A percentile compares a stretch with the other conserved stretches of the same genome.
phyloP scores from a whole-genome alignment of 225 moss, liverwort and hornwort species.

The Pleurozium schreberi region DNA sequence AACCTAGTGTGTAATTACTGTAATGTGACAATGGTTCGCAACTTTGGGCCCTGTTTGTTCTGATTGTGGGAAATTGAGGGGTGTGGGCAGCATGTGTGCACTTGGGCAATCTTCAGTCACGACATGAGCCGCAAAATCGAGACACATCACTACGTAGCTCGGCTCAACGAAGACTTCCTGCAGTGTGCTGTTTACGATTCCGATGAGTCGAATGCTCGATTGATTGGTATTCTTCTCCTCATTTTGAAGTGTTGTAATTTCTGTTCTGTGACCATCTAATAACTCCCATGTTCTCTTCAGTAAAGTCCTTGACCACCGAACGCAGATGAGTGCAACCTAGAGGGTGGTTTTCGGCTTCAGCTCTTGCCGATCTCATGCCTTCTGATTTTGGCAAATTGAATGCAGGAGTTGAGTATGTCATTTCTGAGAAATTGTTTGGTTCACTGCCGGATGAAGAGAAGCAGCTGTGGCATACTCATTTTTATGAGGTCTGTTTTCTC shows the following conservation, averaged over 20 bases:
- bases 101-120: constrained; percentile 51
- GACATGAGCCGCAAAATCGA: constrained; percentile 57
- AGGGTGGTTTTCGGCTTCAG: background rate
- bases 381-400: background rate
- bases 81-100: constrained; percentile 38
- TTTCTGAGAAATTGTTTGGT: constrained; percentile 46
- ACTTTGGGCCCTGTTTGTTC: no score
- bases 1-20: background rate
- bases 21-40: background rate
- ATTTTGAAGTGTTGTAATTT: background rate
- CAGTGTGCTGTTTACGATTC: constrained; percentile 60
- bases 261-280: background rate
- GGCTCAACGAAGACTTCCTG: constrained; percentile 51
- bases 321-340: no score
- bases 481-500: constrained; percentile 30
- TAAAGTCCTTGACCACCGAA: background rate
- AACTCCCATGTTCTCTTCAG: background rate
- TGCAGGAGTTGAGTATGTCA: constrained; percentile 64
- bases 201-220: constrained; percentile 38
- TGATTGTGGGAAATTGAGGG: background rate
- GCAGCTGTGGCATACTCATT: constrained; percentile 67
- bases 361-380: background rate
- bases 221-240: constrained; percentile 22
- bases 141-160: constrained; percentile 47
- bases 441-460: constrained; percentile 57